Evolutionary conservation across 2,329 filamentous ascomycete genomes (phyloP), one percentile per base, ranked within the genome.

Genomic region (Sporothrix luriei): DNA sequence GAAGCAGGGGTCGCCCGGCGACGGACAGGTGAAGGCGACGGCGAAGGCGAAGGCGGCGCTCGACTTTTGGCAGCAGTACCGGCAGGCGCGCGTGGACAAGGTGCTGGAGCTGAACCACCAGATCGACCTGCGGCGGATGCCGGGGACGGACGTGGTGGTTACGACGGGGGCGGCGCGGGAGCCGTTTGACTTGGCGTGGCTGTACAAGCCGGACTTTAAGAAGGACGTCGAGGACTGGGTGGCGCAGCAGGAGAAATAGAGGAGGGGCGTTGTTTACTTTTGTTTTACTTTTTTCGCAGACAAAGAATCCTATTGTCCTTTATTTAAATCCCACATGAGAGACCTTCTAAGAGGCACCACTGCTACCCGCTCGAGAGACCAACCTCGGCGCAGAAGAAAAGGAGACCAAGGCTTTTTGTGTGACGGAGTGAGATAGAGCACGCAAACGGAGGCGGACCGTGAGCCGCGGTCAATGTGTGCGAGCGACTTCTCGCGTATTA

Each of bases 21-120:
- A 61, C 19, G 33, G 40, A 3, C 11, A n/a, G 66, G 9, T 74
- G 69, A 69, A 68, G 16, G 71, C 73, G 0, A 70, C 72, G 10
- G 9, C 74, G 69, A 69, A 68, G 16, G 9, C 74, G 69, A 69
- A 68, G 16, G 71, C 73, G 0, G 71, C 72, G 10, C 46, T 75
- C 9, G n/a, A 61, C 1, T 75, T 73, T 54, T 76, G 75, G 75
- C 75, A 76, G 73, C 65, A 69, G 57, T 73, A 73, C 43, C 73
- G 75, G 40, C 74, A 75, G 65, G 72, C 68, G 16, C 73, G 75
- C 29, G 72, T 76, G 11, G 74, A 75, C 54, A 59, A 69, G 6
- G 73, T 76, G 24, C 38, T 75, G 7, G 72, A 55, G 51, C 68
- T 71, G 43, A 70, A 69, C 38, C 64, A 57, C 26, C 65, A 70